A percentile compares a stretch with the other conserved stretches of the same genome.
Evolutionary conservation across 78 protist genomes (phyloP).

Genomic region (Polysphondylium violaceum): DNA sequence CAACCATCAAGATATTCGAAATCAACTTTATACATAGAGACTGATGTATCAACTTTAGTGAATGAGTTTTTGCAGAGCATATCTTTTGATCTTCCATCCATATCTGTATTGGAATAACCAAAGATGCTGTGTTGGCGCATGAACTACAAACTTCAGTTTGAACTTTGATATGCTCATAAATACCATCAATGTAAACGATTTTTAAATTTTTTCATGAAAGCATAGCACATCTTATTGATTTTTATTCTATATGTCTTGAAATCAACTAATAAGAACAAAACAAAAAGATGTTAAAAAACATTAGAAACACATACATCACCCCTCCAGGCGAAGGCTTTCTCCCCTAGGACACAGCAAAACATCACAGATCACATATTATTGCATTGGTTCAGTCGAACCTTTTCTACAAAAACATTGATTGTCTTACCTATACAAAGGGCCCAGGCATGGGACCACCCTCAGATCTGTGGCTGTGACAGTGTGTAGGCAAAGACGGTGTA

Average conservation of each 20-base stretch:
- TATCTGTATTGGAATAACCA: no score
- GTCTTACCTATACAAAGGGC: conserved; percentile 94
- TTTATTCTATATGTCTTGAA: no score
- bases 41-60: neutral
- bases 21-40: neutral
- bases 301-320: conserved; percentile 96
- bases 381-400: conserved; percentile 86
- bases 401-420: conserved; percentile 77
- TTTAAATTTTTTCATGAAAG: no score
- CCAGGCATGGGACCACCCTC: conserved; percentile 99
- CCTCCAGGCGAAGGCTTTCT: conserved; percentile 99
- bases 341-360: conserved; percentile 96
- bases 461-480: conserved; percentile 93
- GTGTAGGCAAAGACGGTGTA: no score
- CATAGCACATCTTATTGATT: no score
- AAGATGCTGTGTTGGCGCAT: no score
- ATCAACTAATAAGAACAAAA: no score
- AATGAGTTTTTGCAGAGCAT: neutral
- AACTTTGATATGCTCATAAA: no score
- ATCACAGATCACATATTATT: conserved; percentile 84
- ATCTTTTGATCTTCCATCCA: neutral
- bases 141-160: no score
- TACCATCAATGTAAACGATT: no score
- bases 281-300: no score
- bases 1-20: neutral